Percentiles rank a stretch among this genome's conserved stretches.
phyloP scores from a whole-genome alignment of 306 rosid genomes.

The Medicago ruthenica region DNA sequence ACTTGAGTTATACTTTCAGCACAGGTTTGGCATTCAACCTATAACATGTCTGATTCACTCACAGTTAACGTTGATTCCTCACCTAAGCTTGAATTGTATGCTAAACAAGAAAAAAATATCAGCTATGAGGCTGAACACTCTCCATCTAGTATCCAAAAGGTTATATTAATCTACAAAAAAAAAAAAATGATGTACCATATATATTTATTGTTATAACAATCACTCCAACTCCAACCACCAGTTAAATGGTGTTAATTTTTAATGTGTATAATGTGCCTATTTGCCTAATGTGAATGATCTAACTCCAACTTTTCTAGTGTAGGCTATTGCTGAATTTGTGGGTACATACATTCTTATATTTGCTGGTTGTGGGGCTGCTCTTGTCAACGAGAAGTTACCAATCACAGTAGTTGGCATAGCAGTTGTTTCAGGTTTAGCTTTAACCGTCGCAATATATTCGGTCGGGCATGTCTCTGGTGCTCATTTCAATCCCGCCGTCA shows the following conservation, averaged over 20 bases:
- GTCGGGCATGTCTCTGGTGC: constrained; percentile 63
- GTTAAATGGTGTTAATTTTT: too few relatives aligned
- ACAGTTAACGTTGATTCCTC: constrained; percentile 40
- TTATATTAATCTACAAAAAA: constrained; percentile 31
- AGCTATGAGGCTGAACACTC: constrained; percentile 32
- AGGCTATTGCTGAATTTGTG: constrained; percentile 55
- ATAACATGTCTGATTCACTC: constrained; percentile 49
- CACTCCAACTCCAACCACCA: too few relatives aligned
- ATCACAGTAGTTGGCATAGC: constrained; percentile 49
- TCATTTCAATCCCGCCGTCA: constrained; percentile 64
- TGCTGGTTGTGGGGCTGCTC: constrained; percentile 58
- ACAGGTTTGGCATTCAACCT: constrained; percentile 18
- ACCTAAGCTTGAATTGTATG: constrained; percentile 39
- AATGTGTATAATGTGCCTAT: not conserved
- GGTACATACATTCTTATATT: constrained; percentile 61
- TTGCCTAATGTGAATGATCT: not conserved
- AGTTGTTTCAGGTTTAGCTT: constrained; percentile 50
- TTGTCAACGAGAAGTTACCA: constrained; percentile 45
- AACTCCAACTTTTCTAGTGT: constrained; percentile 6
- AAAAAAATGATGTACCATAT: constrained; percentile 31
- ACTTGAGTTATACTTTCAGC: constrained; percentile 1
- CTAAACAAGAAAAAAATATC: constrained; percentile 9
- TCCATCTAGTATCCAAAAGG: constrained; percentile 44
- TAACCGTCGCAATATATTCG: constrained; percentile 47
- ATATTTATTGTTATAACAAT: too few relatives aligned